These are phyloP conservation scores for Neurospora sp. DNA, from an alignment of 495 filamentous ascomycete species.

Conservation along the genomic window DNA sequence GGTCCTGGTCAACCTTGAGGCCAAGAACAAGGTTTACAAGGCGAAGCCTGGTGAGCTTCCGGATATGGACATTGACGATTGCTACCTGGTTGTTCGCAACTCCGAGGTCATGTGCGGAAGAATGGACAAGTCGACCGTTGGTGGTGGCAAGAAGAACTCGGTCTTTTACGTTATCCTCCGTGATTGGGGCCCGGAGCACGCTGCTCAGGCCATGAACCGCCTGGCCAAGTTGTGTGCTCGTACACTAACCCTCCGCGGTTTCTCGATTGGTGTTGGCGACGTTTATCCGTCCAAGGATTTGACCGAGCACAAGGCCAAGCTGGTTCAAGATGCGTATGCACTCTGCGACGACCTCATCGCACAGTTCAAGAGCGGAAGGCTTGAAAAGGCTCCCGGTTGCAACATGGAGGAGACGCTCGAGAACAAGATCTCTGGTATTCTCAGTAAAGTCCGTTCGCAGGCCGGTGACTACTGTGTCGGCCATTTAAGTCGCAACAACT, in stretches of 20 bases:
- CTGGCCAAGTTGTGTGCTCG: conserved; percentile 83
- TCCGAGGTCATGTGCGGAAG: conserved; percentile 97
- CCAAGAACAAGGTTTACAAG: conserved; percentile 76
- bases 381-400: conserved; percentile 79
- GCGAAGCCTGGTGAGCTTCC: conserved; percentile 38
- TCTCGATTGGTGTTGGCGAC: conserved; percentile 92
- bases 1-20: conserved; percentile 85
- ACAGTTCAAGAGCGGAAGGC: conserved; percentile 62
- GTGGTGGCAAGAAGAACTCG: conserved; percentile 93
- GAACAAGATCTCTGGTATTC: conserved; percentile 78
- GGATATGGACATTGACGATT: conserved; percentile 77
- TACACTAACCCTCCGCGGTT: conserved; percentile 81
- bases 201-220: conserved; percentile 87
- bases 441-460: conserved; percentile 79
- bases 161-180: conserved; percentile 93
- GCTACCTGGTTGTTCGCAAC: conserved; percentile 84
- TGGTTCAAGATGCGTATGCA: conserved; percentile 71
- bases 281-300: conserved; percentile 71
- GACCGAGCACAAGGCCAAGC: conserved; percentile 54
- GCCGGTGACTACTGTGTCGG: conserved; percentile 87
- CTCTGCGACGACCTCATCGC: conserved; percentile 79
- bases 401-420: conserved; percentile 88
- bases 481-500: conserved; percentile 83
- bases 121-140: conserved; percentile 95
- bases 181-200: conserved; percentile 84